A percentile compares a stretch with the other conserved stretches of the same genome.
phyloP scores from a whole-genome alignment of 2,329 filamentous ascomycete species.

The Magnaporthiopsis poae region DNA sequence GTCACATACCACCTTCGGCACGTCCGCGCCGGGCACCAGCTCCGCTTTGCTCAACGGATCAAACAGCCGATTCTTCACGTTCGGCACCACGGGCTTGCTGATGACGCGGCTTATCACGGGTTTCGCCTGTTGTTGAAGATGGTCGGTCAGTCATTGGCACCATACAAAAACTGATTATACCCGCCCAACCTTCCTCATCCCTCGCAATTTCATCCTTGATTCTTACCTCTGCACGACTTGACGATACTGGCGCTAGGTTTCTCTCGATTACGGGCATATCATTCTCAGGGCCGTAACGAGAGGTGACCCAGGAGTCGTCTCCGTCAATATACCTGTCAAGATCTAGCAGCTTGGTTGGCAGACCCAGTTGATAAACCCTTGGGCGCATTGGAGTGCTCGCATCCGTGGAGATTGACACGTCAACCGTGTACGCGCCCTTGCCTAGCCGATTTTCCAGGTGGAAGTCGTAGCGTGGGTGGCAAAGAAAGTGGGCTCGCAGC shows the following conservation, averaged over 20 bases:
- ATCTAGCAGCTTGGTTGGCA: constrained; percentile 33
- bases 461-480: constrained; percentile 35
- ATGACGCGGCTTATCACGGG: neutral
- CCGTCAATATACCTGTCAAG: constrained; percentile 34
- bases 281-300: constrained; percentile 31
- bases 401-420: constrained; percentile 24
- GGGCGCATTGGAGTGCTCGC: constrained; percentile 15
- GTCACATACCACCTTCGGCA: constrained; percentile 35
- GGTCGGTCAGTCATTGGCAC: neutral
- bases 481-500: constrained; percentile 39
- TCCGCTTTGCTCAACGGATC: constrained; percentile 46
- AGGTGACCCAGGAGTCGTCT: constrained; percentile 36
- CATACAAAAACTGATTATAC: neutral
- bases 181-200: neutral
- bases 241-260: neutral
- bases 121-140: neutral
- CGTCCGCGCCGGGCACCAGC: constrained; percentile 37
- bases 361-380: constrained; percentile 33
- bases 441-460: constrained; percentile 29
- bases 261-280: constrained; percentile 12
- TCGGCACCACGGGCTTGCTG: constrained; percentile 29
- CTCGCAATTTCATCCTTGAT: neutral
- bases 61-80: constrained; percentile 43
- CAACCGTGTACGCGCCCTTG: constrained; percentile 29
- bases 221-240: constrained; percentile 8